Base-by-base conservation (phyloP, 140 eudicot genomes). In the Artemisia princeps region DNA sequence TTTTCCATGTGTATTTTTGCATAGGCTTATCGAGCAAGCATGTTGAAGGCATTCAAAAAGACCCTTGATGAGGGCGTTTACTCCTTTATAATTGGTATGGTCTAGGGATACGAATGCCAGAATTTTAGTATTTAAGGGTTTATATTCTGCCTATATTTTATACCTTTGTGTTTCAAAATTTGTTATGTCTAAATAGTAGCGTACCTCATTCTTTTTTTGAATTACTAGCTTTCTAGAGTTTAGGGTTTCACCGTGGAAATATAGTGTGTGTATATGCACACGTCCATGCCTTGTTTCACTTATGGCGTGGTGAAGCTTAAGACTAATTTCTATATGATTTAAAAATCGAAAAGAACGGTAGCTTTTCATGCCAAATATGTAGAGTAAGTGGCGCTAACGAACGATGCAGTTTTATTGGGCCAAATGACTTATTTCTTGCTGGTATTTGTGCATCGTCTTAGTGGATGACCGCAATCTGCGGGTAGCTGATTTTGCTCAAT, bases 381-480 rank as follows among this genome's bases (percentile, higher is more conserved):
- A 80, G 81, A 80, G 64, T 65, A 79, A 86, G 88, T 85, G 89
- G 85, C 84, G 80, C 95, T 92, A 78, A 92, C 87, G 51, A 83
- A 80, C 71, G 77, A 82, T 92, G 96, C 98, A 92, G 96, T 92
- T 88, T 76, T 84, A 78, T 85, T 88, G 82, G 87, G 89, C 71
- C 68, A 73, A 88, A 85, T 92, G 90, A 92, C 95, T 85, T 82
- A 74, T 92, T 88, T 92, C 86, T 88, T 83, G 95, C 81, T 86
- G 97, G 86, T 89, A 86, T 86, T 74, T 86, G 82, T 83, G 84
- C 86, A 66, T 84, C 84, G 87, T 80, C 89, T 92, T 92, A 92
- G 98, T 92, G 98, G 98, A 92, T 92, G 98, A 92, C 98, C 98
- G 98, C 98, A 92, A 92, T 92, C 98, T 92, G 98, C 98, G 98